Evolutionary conservation across 1,284 basidiomycete genomes (phyloP), one percentile per base, ranked within the genome.

Genomic region (Peniophora sp.): DNA sequence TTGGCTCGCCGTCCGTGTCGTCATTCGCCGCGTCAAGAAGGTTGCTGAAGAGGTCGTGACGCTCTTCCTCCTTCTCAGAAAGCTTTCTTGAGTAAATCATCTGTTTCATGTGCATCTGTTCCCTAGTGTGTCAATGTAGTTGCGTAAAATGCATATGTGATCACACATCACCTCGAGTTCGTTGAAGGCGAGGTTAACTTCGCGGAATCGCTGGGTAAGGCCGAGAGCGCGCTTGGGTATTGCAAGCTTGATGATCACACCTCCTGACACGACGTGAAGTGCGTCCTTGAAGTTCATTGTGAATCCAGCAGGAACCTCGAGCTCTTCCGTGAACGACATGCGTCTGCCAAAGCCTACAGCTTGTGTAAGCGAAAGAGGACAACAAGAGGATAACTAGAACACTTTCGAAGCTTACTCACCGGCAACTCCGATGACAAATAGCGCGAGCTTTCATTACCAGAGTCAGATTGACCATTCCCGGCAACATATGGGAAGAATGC

Each of bases 401-500:
- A 36, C 10, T 10, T n/a, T 17, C 38, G 38, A 8, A 5, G 8
- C 8, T 20, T 41, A 8, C 38, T 16, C 8, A 70, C 79, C 79
- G 50, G 80, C 79, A 1, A 69, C 69, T 20, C 78, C 70, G 49
- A 83, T 79, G 27, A 81, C 72, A 46, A 77, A 76, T 1, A 83
- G 69, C 0, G 81, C 74, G 45, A 81, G 72, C 79, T 81, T 39
- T 12, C 34, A 35, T 34, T 5, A 43, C 8, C 44, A 36, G n/a
- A 36, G 35, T 34, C 3, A 20, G 43, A 16, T 46, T 48, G 32
- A 35, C 5, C 20, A 22, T 19, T 52, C 48, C 22, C 27, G 32
- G 17, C 14, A 52, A 19, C 20, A 24, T 17, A 14, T 16, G 22
- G 48, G 6, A 19, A 11, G 11, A 14, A 50, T 70, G 45, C 54